Percentiles rank a stretch among this genome's conserved stretches.
These are phyloP conservation scores for Ustilago esculenta DNA, from an alignment of 1,284 basidiomycete species.

Conservation along the genomic window DNA sequence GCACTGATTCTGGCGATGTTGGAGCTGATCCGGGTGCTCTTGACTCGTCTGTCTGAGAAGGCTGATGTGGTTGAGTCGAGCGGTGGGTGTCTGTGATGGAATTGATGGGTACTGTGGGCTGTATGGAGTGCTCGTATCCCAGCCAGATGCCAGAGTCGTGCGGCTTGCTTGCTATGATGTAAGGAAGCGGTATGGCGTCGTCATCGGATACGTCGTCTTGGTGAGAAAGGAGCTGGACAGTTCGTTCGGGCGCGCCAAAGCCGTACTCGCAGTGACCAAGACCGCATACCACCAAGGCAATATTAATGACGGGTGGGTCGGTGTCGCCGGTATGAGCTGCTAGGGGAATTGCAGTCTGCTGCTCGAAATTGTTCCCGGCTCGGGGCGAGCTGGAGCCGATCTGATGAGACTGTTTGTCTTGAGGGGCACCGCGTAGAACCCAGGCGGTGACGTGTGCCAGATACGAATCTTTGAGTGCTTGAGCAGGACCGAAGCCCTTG, in stretches of 20 bases:
- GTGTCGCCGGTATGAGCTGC: not conserved
- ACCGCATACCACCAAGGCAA: slow-evolving; percentile 45
- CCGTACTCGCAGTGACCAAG: slow-evolving; percentile 54
- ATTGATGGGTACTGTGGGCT: not conserved
- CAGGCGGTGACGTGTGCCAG: slow-evolving; percentile 49
- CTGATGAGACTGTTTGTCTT: not conserved
- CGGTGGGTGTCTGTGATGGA: not conserved
- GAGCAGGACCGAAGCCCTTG: slow-evolving; percentile 54
- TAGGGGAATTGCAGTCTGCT: not conserved
- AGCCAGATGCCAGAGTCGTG: slow-evolving; percentile 50
- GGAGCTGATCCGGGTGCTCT: not conserved
- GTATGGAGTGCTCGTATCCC: slow-evolving; percentile 23
- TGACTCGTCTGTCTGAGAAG: not conserved
- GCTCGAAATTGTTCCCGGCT: no score
- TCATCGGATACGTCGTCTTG: not conserved
- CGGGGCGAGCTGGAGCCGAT: not conserved
- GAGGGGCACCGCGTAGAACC: slow-evolving; percentile 24
- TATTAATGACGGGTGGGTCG: slow-evolving; percentile 15
- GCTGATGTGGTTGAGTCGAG: not conserved
- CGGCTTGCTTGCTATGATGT: slow-evolving; percentile 51
- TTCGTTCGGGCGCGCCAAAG: slow-evolving; percentile 52
- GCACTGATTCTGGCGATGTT: slow-evolving; percentile 1
- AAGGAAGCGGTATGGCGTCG: slow-evolving; percentile 8
- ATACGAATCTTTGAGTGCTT: slow-evolving; percentile 56
- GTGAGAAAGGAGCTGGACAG: slow-evolving; percentile 25